A percentile compares a stretch with the other conserved stretches of the same genome.
Evolutionary conservation across 2,329 filamentous ascomycete genomes (phyloP).

Genomic region (Cyphellophora europaea): DNA sequence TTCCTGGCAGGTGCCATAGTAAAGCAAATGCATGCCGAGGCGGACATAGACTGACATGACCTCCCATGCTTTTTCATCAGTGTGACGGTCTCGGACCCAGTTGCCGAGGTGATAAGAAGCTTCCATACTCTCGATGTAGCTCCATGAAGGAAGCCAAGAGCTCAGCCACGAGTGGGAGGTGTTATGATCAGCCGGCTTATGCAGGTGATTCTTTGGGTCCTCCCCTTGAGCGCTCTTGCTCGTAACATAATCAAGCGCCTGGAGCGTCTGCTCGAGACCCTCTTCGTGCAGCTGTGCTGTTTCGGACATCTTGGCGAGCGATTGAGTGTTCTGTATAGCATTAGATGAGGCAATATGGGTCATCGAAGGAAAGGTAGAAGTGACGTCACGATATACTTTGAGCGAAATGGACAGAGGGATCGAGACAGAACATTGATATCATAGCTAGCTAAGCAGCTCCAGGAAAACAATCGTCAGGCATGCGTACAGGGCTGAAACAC

Average conservation of each 20-base stretch:
- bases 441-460: too few species aligned
- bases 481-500: too few species aligned
- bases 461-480: too few species aligned
- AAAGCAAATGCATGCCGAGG: constrained; percentile 34
- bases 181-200: not conserved
- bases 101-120: constrained; percentile 31
- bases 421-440: too few species aligned
- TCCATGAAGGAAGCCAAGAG: not conserved
- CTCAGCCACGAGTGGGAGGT: not conserved
- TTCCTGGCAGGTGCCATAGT: constrained; percentile 32
- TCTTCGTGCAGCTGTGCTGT: too few species aligned
- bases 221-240: not conserved
- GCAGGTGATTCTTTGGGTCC: not conserved
- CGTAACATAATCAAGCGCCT: not conserved
- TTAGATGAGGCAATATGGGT: too few species aligned
- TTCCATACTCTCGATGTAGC: constrained; percentile 18
- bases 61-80: constrained; percentile 31
- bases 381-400: too few species aligned
- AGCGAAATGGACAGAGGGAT: too few species aligned
- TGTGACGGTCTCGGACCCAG: constrained; percentile 32
- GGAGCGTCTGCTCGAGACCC: not conserved
- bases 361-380: too few species aligned
- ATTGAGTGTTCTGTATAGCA: too few species aligned
- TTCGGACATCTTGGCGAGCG: too few species aligned
- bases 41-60: constrained; percentile 34